Evolutionary conservation across 768 basidiomycete species (phyloP).

Genomic region (Lactifluus subvellereus): DNA sequence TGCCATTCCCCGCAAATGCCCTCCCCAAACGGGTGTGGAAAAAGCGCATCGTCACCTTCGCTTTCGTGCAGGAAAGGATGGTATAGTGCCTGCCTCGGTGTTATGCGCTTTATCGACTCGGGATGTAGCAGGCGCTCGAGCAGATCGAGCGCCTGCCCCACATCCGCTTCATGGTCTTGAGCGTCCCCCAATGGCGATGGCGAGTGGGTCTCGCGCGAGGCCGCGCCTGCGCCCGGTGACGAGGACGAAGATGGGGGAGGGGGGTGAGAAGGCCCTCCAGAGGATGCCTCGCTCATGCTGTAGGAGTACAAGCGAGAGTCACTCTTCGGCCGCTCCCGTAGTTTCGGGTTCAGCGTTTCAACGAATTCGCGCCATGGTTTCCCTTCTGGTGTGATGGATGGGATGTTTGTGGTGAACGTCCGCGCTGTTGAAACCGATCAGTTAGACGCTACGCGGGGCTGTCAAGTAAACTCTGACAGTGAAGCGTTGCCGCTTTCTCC

Average conservation of each 20-base stretch:
- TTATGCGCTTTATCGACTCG: conserved; percentile 71
- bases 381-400: conserved; percentile 62
- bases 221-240: conserved; percentile 23
- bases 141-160: conserved; percentile 69
- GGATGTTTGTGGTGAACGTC: conserved; percentile 85
- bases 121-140: conserved; percentile 68
- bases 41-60: conserved; percentile 55
- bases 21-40: conserved; percentile 62
- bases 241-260: conserved; percentile 28
- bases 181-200: conserved; percentile 31
- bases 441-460: neutral
- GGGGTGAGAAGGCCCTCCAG: conserved; percentile 28
- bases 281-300: conserved; percentile 22
- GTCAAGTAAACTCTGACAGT: conserved; percentile 49
- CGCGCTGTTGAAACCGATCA: conserved; percentile 51
- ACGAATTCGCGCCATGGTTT: conserved; percentile 71
- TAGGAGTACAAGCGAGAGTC: conserved; percentile 55
- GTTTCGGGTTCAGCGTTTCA: conserved; percentile 66
- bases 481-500: conserved; percentile 80
- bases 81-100: conserved; percentile 67
- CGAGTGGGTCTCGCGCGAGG: conserved; percentile 26
- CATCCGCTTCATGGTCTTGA: conserved; percentile 44
- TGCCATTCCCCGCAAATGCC: conserved; percentile 64
- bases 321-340: conserved; percentile 46
- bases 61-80: conserved; percentile 67